These are phyloP conservation scores for Phytophthora vignae DNA, from an alignment of 352 stramenopile genomes.

Conservation along the genomic window DNA sequence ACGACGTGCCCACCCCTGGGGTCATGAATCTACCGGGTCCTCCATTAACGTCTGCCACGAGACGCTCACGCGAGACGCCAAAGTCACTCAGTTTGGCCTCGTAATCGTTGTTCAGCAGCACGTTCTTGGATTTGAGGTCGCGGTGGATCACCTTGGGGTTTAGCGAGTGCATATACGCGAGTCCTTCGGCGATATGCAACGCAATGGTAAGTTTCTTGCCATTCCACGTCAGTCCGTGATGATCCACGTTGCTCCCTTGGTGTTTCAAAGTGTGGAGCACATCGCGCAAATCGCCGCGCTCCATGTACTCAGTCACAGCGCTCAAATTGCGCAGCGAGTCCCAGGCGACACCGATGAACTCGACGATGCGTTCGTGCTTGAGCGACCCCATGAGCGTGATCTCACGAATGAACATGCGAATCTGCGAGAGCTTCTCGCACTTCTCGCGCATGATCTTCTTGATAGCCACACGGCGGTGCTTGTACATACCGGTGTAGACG, in stretches of 20 bases:
- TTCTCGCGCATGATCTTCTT: constrained; percentile 54
- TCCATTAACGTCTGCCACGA: constrained; percentile 15
- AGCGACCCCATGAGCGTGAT: constrained; percentile 73
- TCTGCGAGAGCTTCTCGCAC: constrained; percentile 42
- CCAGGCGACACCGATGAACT: constrained; percentile 77
- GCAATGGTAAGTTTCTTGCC: constrained; percentile 65
- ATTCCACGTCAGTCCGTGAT: constrained; percentile 49
- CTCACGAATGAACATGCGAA: constrained; percentile 55
- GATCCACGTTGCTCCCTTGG: constrained; percentile 27
- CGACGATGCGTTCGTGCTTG: constrained; percentile 70
- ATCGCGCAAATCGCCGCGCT: constrained; percentile 70
- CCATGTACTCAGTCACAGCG: constrained; percentile 80
- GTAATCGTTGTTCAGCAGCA: constrained; percentile 65
- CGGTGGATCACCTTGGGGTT: constrained; percentile 78
- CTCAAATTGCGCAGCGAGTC: constrained; percentile 62
- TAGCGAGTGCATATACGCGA: constrained; percentile 75
- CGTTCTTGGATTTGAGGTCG: constrained; percentile 85
- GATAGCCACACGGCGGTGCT: constrained; percentile 45
- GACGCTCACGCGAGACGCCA: constrained; percentile 62
- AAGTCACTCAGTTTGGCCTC: constrained; percentile 84
- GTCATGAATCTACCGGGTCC: constrained; percentile 61
- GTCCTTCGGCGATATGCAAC: constrained; percentile 67
- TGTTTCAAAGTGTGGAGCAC: constrained; percentile 57
- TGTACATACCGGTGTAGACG: constrained; percentile 49
- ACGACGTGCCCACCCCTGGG: constrained; percentile 51